These are phyloP conservation scores for Rossbeevera mucosa DNA, from an alignment of 768 basidiomycete species.

Conservation along the genomic window DNA sequence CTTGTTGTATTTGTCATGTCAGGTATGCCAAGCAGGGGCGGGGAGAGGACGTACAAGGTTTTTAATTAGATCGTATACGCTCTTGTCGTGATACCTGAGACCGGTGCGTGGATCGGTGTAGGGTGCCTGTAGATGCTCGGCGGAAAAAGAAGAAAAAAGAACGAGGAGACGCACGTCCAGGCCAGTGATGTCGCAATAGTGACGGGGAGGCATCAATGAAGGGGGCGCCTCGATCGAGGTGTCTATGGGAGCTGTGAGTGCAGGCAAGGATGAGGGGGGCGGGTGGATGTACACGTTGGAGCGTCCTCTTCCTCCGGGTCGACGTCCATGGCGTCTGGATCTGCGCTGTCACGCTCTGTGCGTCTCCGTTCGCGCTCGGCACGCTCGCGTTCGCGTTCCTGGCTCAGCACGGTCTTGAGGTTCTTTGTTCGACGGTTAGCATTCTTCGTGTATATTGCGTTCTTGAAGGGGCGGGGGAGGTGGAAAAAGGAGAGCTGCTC, in stretches of 20 bases:
- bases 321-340: slow-evolving; percentile 52
- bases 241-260: slow-evolving; percentile 40
- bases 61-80: slow-evolving; percentile 79
- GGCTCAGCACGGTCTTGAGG: slow-evolving; percentile 69
- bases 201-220: slow-evolving; percentile 67
- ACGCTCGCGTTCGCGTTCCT: slow-evolving; percentile 77
- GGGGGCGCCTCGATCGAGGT: slow-evolving; percentile 82
- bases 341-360: slow-evolving; percentile 44
- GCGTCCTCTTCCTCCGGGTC: slow-evolving; percentile 56
- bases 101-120: slow-evolving; percentile 82
- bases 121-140: slow-evolving; percentile 44
- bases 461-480: slow-evolving; percentile 73
- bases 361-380: slow-evolving; percentile 57
- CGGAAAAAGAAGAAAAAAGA: too few relatives aligned
- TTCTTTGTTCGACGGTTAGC: slow-evolving; percentile 71
- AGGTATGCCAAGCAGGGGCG: not conserved
- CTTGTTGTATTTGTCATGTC: slow-evolving; percentile 20
- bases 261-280: too few relatives aligned
- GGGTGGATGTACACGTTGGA: slow-evolving; percentile 53
- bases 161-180: slow-evolving; percentile 49
- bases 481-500: slow-evolving; percentile 74
- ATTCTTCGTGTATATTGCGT: slow-evolving; percentile 64
- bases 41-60: slow-evolving; percentile 50
- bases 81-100: slow-evolving; percentile 80
- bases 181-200: slow-evolving; percentile 85